These are phyloP conservation scores for Aspergillus sclerotialis DNA, from an alignment of 2,329 filamentous ascomycete genomes.

Conservation along the genomic window DNA sequence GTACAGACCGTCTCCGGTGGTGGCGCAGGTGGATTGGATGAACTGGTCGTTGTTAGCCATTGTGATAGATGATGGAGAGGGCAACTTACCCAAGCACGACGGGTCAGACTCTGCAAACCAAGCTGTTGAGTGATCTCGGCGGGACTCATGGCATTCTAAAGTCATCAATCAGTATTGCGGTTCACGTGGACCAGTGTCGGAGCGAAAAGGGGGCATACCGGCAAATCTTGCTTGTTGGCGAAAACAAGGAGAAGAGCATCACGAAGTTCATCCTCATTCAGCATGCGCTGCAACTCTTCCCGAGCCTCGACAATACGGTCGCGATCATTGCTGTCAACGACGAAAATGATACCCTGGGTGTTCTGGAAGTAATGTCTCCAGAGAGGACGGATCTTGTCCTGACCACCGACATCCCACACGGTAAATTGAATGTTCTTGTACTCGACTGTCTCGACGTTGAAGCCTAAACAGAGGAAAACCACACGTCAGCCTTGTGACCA, in stretches of 20 bases:
- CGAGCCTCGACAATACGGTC: conserved; percentile 96
- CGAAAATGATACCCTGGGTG: conserved; percentile 99
- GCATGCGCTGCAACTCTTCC: conserved; percentile 94
- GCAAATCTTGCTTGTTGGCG: conserved; percentile 99
- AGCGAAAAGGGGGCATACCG: conserved; percentile 55
- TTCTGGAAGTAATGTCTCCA: conserved; percentile 99
- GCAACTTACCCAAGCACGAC: conserved; percentile 90
- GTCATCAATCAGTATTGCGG: conserved; percentile 22
- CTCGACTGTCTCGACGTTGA: conserved; percentile 99
- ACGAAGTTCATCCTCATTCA: conserved; percentile 97
- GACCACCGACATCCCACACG: conserved; percentile 99
- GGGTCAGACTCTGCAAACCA: conserved; percentile 96
- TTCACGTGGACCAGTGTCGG: conserved; percentile 1
- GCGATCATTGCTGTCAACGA: conserved; percentile 97
- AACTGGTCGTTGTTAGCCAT: conserved; percentile 59
- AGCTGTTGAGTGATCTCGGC: conserved; percentile 99
- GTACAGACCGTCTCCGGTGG: conserved; percentile 97
- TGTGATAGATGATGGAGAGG: conserved; percentile 1
- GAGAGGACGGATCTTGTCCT: conserved; percentile 99
- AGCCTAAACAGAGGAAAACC: conserved; percentile 52
- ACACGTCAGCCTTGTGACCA: conserved; percentile 9
- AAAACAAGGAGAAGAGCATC: conserved; percentile 96
- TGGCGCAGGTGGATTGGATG: conserved; percentile 99
- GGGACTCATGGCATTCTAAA: conserved; percentile 96
- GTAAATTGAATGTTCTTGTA: conserved; percentile 99